Evolutionary conservation across 2,329 filamentous ascomycete genomes (phyloP), one percentile per base, ranked within the genome.

Genomic region (Fusarium humuli): DNA sequence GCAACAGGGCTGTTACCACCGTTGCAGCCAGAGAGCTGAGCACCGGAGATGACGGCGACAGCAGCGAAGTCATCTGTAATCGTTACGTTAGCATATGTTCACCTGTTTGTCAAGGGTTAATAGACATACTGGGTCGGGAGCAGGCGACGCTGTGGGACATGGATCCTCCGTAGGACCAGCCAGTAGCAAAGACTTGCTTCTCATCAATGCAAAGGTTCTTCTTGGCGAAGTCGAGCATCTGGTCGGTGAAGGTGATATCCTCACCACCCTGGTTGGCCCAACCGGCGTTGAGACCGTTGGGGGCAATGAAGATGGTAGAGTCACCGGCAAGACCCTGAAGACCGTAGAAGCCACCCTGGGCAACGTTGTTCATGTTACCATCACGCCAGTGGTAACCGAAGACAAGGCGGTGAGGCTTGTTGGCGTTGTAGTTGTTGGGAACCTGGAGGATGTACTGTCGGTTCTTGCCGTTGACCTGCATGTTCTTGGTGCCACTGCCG

Each of bases 91-190:
- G 47, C 7, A 34, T 20, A 2, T 6, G 2, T 20, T 7, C 3
- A 23, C 4, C 1, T 1, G 7, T 8, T 5, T 7, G 13, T 11
- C n/a, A 12, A 0, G 1, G 2, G 5, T 5, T 2, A 1, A 5
- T 53, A 0, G 8, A 42, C 41, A 14, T 63, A 63, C 60, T 64
- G 14, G 81, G 77, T 18, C 79, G 78, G 5, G 81, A 78, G 68
- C 82, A 84, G 6, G 83, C 82, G 16, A 83, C 71, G 2, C 79
- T 75, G 71, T 77, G 82, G 6, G 77, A 78, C 80, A 84, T 84
- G 46, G 79, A 79, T 42, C 77, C 82, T 40, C 83, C 82, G 69
- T 82, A 83, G 63, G 79, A 81, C 73, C 82, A 84, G n/a, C 82
- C 82, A 2, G 81, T 81, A 27, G 81, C 77, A 73, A 83, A 85